phyloP scores from a whole-genome alignment of 2,329 filamentous ascomycete species.

The Fusarium aywerte region DNA sequence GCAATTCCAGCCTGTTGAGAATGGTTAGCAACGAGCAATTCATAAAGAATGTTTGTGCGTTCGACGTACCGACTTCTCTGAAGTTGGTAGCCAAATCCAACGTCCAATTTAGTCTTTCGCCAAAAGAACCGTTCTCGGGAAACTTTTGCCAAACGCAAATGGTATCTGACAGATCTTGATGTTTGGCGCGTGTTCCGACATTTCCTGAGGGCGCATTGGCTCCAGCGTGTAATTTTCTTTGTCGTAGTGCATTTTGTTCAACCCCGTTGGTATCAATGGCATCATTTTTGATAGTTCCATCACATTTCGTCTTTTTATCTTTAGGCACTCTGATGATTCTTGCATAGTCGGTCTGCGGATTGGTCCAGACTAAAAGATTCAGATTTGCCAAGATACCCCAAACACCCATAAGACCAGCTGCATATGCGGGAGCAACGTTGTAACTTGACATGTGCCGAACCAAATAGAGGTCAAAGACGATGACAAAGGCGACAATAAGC shows the following conservation, averaged over 20 bases:
- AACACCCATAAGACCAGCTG: conserved; percentile 59
- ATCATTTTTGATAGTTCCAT: background rate
- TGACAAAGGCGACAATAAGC: conserved; percentile 58
- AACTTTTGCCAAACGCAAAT: conserved; percentile 71
- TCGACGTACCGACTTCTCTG: conserved; percentile 62
- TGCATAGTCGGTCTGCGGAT: conserved; percentile 67
- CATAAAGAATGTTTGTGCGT: background rate
- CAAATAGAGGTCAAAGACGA: conserved; percentile 58
- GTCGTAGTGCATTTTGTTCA: conserved; percentile 26
- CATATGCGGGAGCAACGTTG: conserved; percentile 64
- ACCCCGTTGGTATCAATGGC: background rate
- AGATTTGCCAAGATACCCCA: conserved; percentile 64
- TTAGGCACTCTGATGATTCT: conserved; percentile 56
- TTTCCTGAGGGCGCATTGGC: background rate
- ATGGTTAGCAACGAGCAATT: background rate
- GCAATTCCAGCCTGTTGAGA: conserved; percentile 65
- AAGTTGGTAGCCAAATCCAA: conserved; percentile 65
- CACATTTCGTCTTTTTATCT: background rate
- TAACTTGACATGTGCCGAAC: conserved; percentile 58
- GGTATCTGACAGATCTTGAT: conserved; percentile 43
- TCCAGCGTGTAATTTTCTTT: conserved; percentile 24
- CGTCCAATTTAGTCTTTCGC: conserved; percentile 65
- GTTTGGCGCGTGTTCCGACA: background rate
- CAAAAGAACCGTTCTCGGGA: conserved; percentile 61
- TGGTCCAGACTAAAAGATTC: conserved; percentile 63